A percentile compares a stretch with the other conserved stretches of the same genome.
Evolutionary conservation across 345 rosid species (phyloP).

Genomic region (Sisymbrium irio): DNA sequence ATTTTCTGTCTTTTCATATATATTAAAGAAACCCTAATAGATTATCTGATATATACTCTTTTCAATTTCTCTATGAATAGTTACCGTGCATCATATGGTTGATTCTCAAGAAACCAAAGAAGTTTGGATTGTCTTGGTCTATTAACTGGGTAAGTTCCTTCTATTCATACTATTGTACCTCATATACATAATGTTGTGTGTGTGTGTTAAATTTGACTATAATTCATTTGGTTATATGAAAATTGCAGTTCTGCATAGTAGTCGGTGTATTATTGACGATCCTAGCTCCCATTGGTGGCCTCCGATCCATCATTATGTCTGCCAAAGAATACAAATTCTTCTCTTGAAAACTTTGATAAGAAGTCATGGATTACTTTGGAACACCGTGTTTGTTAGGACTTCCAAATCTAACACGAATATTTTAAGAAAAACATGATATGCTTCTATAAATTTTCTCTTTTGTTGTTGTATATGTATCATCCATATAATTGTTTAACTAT

Average conservation of each 20-base stretch:
- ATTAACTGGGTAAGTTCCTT: conserved; percentile 62
- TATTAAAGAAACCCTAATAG: not conserved
- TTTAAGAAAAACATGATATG: too few species aligned
- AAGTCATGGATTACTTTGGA: too few species aligned
- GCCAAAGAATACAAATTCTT: conserved; percentile 55
- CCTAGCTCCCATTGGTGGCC: conserved; percentile 68
- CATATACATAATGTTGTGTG: not conserved
- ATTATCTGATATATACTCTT: not conserved
- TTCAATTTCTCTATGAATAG: conserved; percentile 33
- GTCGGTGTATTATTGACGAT: conserved; percentile 50
- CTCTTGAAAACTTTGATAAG: conserved; percentile 35
- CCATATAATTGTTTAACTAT: too few species aligned
- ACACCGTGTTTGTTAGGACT: too few species aligned
- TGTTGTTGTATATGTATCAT: too few species aligned
- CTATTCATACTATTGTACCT: not conserved
- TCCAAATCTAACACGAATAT: too few species aligned
- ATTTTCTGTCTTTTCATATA: not conserved
- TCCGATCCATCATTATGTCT: conserved; percentile 52
- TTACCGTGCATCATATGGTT: conserved; percentile 86
- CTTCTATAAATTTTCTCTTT: too few species aligned
- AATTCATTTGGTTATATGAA: not conserved
- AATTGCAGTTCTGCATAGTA: conserved; percentile 59
- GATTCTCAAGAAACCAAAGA: conserved; percentile 59
- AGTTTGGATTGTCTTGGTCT: conserved; percentile 56
- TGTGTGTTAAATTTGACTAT: not conserved